Evolutionary conservation across 305 asterid species (phyloP).

Genomic region (Fraxinus floribunda): DNA sequence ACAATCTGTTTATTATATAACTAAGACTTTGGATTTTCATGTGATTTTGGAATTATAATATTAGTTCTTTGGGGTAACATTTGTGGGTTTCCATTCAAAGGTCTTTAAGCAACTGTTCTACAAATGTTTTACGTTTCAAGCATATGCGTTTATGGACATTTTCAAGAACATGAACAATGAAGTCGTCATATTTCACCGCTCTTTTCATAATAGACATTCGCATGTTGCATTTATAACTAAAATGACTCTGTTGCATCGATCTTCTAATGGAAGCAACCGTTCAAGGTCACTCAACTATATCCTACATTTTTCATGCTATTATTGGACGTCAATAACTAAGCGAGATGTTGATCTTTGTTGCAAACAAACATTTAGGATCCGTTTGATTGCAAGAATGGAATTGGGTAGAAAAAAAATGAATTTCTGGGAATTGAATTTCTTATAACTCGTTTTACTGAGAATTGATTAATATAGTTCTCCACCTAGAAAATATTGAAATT

Average conservation of each 20-base stretch:
- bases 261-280: background rate
- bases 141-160: background rate
- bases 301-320: background rate
- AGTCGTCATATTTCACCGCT: background rate
- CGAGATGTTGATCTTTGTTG: background rate
- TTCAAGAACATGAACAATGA: background rate
- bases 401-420: too few species aligned
- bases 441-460: too few species aligned
- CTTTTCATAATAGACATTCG: background rate
- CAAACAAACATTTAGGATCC: background rate
- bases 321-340: background rate
- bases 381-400: too few species aligned
- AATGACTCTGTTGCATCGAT: background rate
- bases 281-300: background rate
- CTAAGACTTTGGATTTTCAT: background rate
- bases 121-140: background rate
- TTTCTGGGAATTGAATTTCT: too few species aligned
- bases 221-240: background rate
- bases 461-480: too few species aligned
- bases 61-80: background rate
- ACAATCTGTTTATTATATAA: background rate
- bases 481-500: too few species aligned
- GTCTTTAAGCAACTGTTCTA: background rate
- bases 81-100: background rate
- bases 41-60: background rate